Percentiles rank a stretch among this genome's conserved stretches.
Conservation (phyloP, 1,139 yeast genomes). For the Yamadazyma spencermartinsiae region DNA sequence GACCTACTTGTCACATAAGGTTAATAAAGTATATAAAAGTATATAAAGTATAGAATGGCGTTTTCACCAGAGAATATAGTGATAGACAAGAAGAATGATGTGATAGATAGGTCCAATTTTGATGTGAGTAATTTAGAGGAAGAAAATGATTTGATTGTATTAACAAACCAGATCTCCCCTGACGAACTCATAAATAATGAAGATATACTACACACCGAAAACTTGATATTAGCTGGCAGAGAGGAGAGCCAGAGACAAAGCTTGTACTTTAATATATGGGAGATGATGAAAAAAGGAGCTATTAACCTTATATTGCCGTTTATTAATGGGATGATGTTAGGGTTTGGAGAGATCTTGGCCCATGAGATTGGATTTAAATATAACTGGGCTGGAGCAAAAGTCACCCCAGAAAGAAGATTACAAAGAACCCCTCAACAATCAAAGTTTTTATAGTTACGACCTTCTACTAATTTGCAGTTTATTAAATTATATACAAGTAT, state of each 20-base stretch:
- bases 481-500: not conserved
- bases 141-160: conserved; percentile 17
- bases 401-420: conserved; percentile 43
- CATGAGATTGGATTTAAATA: conserved; percentile 86
- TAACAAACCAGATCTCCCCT: conserved; percentile 18
- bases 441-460: conserved; percentile 18
- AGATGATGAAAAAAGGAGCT: conserved; percentile 50
- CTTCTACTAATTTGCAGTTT: conserved; percentile 1
- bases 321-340: conserved; percentile 92
- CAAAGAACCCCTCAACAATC: conserved; percentile 22
- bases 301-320: conserved; percentile 84
- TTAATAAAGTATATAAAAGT: too few species aligned
- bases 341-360: conserved; percentile 93
- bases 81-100: not conserved
- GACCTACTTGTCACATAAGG: too few species aligned
- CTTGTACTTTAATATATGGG: conserved; percentile 25
- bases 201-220: conserved; percentile 25
- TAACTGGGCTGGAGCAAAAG: conserved; percentile 77
- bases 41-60: not conserved
- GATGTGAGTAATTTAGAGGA: conserved; percentile 13
- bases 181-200: conserved; percentile 16
- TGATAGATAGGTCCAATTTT: not conserved
- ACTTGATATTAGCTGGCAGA: conserved; percentile 22
- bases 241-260: conserved; percentile 13
- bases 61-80: conserved; percentile 2